Percentiles rank a stretch among this genome's conserved stretches.
These are phyloP conservation scores for Rhizopogon parksii DNA, from an alignment of 1,284 basidiomycete genomes.

Conservation along the genomic window DNA sequence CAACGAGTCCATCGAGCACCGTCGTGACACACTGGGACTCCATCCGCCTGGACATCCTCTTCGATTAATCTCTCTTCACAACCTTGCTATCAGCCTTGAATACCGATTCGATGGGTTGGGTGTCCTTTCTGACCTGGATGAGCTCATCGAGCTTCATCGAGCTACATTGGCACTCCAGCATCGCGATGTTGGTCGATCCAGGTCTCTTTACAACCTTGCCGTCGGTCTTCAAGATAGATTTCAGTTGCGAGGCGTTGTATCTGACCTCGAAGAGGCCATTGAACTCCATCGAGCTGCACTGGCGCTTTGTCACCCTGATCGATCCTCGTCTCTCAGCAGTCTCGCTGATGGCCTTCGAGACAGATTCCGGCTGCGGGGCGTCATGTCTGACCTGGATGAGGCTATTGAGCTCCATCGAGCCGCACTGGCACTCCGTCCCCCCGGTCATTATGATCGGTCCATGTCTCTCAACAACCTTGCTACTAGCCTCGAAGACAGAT, in stretches of 20 bases:
- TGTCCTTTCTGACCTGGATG: not conserved
- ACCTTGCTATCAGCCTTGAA: not conserved
- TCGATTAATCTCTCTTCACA: not conserved
- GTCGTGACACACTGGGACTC: not conserved
- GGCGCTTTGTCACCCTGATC: conserved; percentile 7
- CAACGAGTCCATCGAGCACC: not conserved
- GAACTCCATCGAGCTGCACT: conserved; percentile 8
- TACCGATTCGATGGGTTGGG: not conserved
- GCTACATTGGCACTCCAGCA: not conserved
- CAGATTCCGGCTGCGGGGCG: not conserved
- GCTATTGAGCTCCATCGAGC: not conserved
- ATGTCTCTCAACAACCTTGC: conserved; percentile 1
- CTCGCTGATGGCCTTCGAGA: conserved; percentile 5
- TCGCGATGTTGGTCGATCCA: conserved; percentile 9
- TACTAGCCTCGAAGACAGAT: not conserved
- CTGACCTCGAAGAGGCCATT: conserved; percentile 15
- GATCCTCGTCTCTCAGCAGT: conserved; percentile 9
- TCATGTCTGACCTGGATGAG: not conserved
- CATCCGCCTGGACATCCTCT: not conserved
- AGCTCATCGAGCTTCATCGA: not conserved
- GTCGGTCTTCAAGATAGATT: conserved; percentile 10
- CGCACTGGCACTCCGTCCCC: not conserved
- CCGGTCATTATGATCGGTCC: not conserved
- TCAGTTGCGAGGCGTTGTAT: conserved; percentile 2
- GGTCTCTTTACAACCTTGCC: conserved; percentile 10